Conservation (phyloP, 306 rosid species). For the Rosa rugosa region DNA sequence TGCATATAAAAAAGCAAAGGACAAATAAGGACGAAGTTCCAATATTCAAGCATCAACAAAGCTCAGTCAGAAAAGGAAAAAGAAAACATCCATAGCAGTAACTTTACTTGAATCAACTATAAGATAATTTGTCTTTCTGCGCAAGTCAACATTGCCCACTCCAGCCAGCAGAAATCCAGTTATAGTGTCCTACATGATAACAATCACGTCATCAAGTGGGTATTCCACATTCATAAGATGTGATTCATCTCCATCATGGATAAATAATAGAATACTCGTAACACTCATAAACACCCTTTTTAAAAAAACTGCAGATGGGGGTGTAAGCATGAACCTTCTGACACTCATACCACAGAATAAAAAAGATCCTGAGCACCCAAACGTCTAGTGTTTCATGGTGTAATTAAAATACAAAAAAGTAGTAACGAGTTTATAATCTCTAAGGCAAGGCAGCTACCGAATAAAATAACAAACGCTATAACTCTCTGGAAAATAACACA, state of each 20-base stretch:
- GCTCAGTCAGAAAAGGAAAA: neutral
- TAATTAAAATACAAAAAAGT: neutral
- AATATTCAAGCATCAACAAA: neutral
- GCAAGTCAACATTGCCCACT: conserved; percentile 90
- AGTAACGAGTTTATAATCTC: neutral
- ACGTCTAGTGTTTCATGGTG: neutral
- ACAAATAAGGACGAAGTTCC: neutral
- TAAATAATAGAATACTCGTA: neutral
- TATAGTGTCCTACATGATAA: conserved; percentile 64
- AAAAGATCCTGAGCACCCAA: neutral
- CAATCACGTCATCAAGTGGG: neutral
- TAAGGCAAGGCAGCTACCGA: neutral
- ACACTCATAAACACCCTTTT: neutral
- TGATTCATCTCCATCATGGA: conserved; percentile 4
- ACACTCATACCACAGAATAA: neutral
- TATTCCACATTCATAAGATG: neutral
- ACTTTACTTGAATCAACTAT: conserved; percentile 87
- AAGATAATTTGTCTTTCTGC: conserved; percentile 93
- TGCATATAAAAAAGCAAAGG: neutral
- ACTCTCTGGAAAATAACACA: neutral
- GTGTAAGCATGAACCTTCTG: neutral
- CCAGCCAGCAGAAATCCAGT: conserved; percentile 96
- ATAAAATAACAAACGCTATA: neutral
- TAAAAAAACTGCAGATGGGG: neutral
- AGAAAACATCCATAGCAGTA: neutral